Evolutionary conservation across 1,284 basidiomycete genomes (phyloP), one percentile per base, ranked within the genome.

Genomic region (Cutaneotrichosporon sp.): DNA sequence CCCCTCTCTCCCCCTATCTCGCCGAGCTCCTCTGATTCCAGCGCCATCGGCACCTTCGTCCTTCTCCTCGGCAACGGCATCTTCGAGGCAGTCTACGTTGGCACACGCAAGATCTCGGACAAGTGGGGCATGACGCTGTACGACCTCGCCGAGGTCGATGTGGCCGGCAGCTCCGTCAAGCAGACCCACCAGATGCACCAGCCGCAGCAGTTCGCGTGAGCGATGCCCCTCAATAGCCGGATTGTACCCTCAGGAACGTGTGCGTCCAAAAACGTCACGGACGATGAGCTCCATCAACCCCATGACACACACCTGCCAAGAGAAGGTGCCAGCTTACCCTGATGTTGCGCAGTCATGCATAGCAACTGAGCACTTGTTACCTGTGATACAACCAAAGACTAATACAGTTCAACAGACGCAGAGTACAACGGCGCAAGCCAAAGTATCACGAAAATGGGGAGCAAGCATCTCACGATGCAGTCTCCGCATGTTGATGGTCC

Each of bases 71-170:
- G 24, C 14, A 29, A 27, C 25, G 11, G 9, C 47, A 50, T 50
- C 18, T 25, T 29, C 25, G 47, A 50, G 18, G 16, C 20, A 13
- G 18, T 50, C 11, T 50, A 31, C 16, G 47, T 50, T 27, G 27
- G 47, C 27, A 50, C 47, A 5, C 47, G 47, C 25, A 50, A 50
- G 47, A 9, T 50, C 27, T 27, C 47, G 11, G 47, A 14, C 47
- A 50, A 50, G 25, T 50, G 47, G 47, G n/a, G 9, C 47, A 50
- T 50, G 47, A 18, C 25, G 18, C 47, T 50, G 24, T 50, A 29
- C 47, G 25, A 50, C 47, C 18, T 50, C 38, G 38, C 38, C 16
- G 38, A 42, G 18, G 38, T 42, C 18, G 38, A 42, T 18, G 18
- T 42, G 16, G 6, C 38, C 7, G 38, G 38, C 18, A 13, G 34